Base-by-base conservation (phyloP, 225 moss, liverwort and hornwort species). In the Sphagnum tenellum region DNA sequence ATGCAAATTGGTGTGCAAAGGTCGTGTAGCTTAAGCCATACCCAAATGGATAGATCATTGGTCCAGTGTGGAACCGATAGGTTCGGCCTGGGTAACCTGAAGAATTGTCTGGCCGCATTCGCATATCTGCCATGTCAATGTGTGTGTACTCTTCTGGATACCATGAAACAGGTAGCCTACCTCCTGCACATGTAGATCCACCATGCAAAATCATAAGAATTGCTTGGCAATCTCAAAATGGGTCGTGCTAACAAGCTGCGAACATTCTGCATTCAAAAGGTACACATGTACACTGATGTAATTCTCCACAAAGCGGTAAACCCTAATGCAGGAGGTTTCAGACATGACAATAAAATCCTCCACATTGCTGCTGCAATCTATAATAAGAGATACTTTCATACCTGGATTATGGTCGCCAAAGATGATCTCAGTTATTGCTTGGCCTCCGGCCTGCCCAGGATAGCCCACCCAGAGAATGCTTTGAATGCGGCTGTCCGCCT, bases 401-500 rank as follows among this genome's bases (percentile, higher is more conserved):
- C 84, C 80, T 3, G 96, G 96, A 48, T 82, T 96, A 5, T 78
- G 75, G 60, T 66, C 52, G 47, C 96, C 96, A 6, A 90, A 92
- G 62, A 96, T 65, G 9, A 92, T 71, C 3, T 96, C 74, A 11
- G 92, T 92, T 5, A 96, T 67, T 5, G 96, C 96, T 65, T 85
- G 85, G 2, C 96, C 96, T 10, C 96, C 96, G 10, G 85, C 78
- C 66, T 92, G 78, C 3, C 96, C 96, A 0, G 92, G 96, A 12
- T 92, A 96, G 7, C 96, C 96, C 51, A 85, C 77, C 96, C 96
- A 96, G n/a, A 96, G 49, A 51, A 96, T 92, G 64, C 90, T 82
- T 10, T 81, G 77, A 12, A 96, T 81, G 12, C 65, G 75, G 6
- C 70, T 73, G 53, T 89, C 80, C 3, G 72, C 60, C 67, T 87